Base-by-base conservation (phyloP, 495 filamentous ascomycete genomes). In the Penicillium pancosmium region DNA sequence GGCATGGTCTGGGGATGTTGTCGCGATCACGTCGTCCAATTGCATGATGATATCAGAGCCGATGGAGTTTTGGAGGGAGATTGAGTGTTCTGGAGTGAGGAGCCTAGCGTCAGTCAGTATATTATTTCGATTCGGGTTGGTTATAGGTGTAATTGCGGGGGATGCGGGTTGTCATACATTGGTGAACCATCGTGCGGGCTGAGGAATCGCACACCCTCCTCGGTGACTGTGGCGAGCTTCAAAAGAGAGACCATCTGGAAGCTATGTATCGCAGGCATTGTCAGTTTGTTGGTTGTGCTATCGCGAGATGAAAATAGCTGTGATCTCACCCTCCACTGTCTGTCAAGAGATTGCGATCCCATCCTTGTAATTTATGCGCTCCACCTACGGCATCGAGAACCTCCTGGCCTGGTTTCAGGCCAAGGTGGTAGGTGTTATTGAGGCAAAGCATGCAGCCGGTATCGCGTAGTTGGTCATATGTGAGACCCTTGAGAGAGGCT, bases 21-120 rank as follows among this genome's bases (percentile, higher is more conserved):
- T 96, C 19, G 89, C 92, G 51, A 98, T 88, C 38, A 99, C 95
- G 69, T 99, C 94, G 76, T 99, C 94, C 8, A 99, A 84, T 73
- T 98, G 95, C 95, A 99, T 98, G 33, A 98, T 96, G 66, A 99
- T 98, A 77, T 99, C 94, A 52, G 91, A 94, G 65, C 94, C 95
- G 66, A 99, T 98, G 33, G 89, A 91, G 72, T 98, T 97, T 68
- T 99, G 94, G 16, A 99, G 84, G 21, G 89, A 88, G 58, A 98
- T 98, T 1, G 94, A 98, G 75, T 97, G 93, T 70, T 99, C 94
- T 4, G 94, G 94, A 0, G 95, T 98, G 12, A 99, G 86, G 10
- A 98, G 85, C 84, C 84, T 86, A 54, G 4, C 18, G 11, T 21
- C 46, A 2, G n/a, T 64, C 23, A 63, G 56, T 34, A 2, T 59